Evolutionary conservation across 768 basidiomycete species (phyloP), one percentile per base, ranked within the genome.

Genomic region (Rhizopogon salebrosus): DNA sequence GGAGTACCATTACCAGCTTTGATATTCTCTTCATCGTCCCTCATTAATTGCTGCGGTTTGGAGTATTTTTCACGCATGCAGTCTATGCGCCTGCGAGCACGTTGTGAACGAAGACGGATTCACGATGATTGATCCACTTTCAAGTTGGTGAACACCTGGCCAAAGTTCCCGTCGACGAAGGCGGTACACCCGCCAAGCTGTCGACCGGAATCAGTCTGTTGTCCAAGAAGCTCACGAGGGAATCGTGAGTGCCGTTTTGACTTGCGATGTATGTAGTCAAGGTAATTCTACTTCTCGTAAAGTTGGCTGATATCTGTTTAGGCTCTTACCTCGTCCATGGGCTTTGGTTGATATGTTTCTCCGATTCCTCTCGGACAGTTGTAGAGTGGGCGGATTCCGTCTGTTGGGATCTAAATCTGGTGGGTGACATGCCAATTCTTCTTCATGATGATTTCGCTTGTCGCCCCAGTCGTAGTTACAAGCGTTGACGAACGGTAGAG

Each of bases 11-110:
- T 94, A 1, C 76, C 91, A 1, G 91, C 91, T 11, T 78, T 97
- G 48, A 52, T 56, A 57, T 80, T 91, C 92, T n/a, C 0, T 95
- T 97, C 60, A 83, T 80, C 4, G 70, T 94, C 49, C 75, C 95
- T 1, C 93, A 95, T 63, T 92, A 94, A 63, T 57, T 90, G 9
- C 89, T 0, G 91, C 92, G 0, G 62, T 95, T 34, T 76, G 85
- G 4, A 78, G 82, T 40, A 64, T 89, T 36, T 95, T 92, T 66
- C 91, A 82, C 62, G 82, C 90, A 10, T 74, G 85, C 35, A 64
- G 77, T 3, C 59, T 89, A 2, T 87, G 87, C 4, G 65, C 89
- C n/a, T 93, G 94, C 0, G 83, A 87, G 50, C 70, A 67, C 39
- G 65, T 92, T 54, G 80, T 92, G 23, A 64, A 69, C 27, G 10